A percentile compares a stretch with the other conserved stretches of the same genome.
Conservation (phyloP, 2,329 filamentous ascomycete genomes). For the Elsinoe necatrix region DNA sequence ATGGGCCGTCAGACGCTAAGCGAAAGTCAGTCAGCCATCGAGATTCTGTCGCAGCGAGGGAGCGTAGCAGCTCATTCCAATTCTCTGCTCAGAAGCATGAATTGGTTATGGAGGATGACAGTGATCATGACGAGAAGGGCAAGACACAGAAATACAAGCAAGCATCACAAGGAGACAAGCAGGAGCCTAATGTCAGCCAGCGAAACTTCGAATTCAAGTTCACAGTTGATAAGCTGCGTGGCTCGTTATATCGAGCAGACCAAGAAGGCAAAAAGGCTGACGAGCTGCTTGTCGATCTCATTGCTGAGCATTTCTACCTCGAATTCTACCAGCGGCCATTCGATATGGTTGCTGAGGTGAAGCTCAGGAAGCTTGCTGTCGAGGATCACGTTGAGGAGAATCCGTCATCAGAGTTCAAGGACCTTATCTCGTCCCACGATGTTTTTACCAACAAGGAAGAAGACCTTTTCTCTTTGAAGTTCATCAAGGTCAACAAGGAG, state of each 20-base stretch:
- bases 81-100: slow-evolving; percentile 65
- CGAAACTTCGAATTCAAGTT: slow-evolving; percentile 95
- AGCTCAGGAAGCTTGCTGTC: slow-evolving; percentile 74
- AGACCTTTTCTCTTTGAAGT: slow-evolving; percentile 79
- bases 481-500: slow-evolving; percentile 76
- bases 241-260: slow-evolving; percentile 82
- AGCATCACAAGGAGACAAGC: slow-evolving; percentile 47
- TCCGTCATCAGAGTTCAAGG: slow-evolving; percentile 83
- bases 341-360: slow-evolving; percentile 88
- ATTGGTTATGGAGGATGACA: slow-evolving; percentile 68
- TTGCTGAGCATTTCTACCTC: slow-evolving; percentile 81
- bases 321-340: slow-evolving; percentile 81
- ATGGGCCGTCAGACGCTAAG: slow-evolving; percentile 2
- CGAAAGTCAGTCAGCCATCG: slow-evolving; percentile 22
- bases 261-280: slow-evolving; percentile 68
- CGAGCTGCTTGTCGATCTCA: slow-evolving; percentile 75
- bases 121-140: slow-evolving; percentile 49
- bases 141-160: slow-evolving; percentile 53
- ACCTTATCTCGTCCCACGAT: slow-evolving; percentile 89
- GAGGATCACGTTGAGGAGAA: slow-evolving; percentile 92
- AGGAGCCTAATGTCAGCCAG: slow-evolving; percentile 60
- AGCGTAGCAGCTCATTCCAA: slow-evolving; percentile 59
- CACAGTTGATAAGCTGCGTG: slow-evolving; percentile 86
- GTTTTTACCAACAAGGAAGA: slow-evolving; percentile 60
- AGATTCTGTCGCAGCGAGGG: slow-evolving; percentile 44